Evolutionary conservation across 2,329 filamentous ascomycete genomes (phyloP).

Genomic region (Teratosphaeria nubilosa): DNA sequence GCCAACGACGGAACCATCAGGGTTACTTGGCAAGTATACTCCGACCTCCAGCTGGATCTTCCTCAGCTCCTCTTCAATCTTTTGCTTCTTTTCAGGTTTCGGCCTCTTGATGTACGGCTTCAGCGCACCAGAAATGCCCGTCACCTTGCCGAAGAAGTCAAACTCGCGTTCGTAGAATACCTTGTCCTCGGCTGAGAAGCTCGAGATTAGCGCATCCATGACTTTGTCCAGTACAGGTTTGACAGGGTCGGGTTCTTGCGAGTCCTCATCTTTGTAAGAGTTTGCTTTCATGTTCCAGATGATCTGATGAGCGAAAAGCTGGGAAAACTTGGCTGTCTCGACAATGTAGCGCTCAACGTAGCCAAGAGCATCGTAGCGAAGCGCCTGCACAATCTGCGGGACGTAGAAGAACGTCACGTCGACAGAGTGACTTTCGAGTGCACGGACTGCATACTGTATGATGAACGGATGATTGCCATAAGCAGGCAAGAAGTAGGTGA

Average conservation of each 20-base stretch:
- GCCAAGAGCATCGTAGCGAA: conserved; percentile 84
- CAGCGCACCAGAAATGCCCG: conserved; percentile 86
- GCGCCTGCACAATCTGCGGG: conserved; percentile 89
- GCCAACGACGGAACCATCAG: conserved; percentile 91
- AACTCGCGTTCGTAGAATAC: conserved; percentile 93
- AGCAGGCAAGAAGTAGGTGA: conserved; percentile 83
- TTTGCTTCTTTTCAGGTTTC: conserved; percentile 96
- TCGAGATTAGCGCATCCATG: conserved; percentile 69
- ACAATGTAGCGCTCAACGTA: conserved; percentile 96
- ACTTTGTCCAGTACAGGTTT: conserved; percentile 91
- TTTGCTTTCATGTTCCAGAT: conserved; percentile 99
- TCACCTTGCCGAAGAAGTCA: conserved; percentile 95
- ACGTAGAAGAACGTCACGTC: conserved; percentile 99
- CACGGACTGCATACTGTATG: conserved; percentile 92
- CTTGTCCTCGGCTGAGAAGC: conserved; percentile 69
- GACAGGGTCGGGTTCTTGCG: conserved; percentile 76
- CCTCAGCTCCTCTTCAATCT: conserved; percentile 95
- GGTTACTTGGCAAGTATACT: conserved; percentile 94
- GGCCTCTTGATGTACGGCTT: conserved; percentile 84
- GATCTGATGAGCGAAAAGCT: conserved; percentile 96
- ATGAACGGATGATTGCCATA: conserved; percentile 89
- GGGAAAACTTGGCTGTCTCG: conserved; percentile 95
- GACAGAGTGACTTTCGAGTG: conserved; percentile 86
- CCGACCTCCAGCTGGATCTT: conserved; percentile 96
- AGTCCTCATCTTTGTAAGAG: conserved; percentile 93